These are phyloP conservation scores for Chenopodium album DNA, from an alignment of 148 eudicot genomes.

Conservation along the genomic window DNA sequence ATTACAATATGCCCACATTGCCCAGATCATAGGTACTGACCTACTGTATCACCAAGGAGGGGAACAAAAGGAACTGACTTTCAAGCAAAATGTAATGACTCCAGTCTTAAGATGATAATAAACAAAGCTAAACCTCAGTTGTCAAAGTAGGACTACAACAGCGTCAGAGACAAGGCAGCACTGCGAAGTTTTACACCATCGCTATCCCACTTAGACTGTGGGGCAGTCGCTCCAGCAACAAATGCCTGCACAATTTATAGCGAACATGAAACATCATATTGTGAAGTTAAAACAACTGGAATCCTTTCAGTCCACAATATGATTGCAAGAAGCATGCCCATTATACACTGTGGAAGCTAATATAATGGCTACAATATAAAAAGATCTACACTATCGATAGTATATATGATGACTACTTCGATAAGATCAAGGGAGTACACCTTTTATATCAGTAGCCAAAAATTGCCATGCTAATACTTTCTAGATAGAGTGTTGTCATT, in stretches of 20 bases:
- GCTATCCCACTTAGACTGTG: slow-evolving; percentile 68
- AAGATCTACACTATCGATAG: background rate
- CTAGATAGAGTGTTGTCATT: background rate
- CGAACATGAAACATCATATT: background rate
- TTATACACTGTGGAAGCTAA: background rate
- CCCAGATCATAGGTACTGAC: background rate
- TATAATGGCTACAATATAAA: background rate
- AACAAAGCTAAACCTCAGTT: slow-evolving; percentile 19
- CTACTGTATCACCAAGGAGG: background rate
- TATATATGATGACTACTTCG: background rate
- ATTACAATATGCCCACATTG: too few species aligned
- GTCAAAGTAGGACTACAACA: slow-evolving; percentile 37
- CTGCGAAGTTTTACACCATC: slow-evolving; percentile 94
- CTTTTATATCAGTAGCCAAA: background rate
- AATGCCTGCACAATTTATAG: slow-evolving; percentile 44
- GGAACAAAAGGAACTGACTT: background rate
- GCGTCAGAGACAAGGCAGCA: slow-evolving; percentile 78
- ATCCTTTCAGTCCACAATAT: background rate
- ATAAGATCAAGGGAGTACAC: background rate
- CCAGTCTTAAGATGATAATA: background rate
- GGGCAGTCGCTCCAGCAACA: slow-evolving; percentile 83
- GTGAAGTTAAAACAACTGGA: background rate
- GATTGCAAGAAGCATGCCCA: background rate
- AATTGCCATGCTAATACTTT: background rate
- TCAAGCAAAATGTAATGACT: background rate